Evolutionary conservation across 106 monocot species (phyloP).

Genomic region (Dendrobium officinale): DNA sequence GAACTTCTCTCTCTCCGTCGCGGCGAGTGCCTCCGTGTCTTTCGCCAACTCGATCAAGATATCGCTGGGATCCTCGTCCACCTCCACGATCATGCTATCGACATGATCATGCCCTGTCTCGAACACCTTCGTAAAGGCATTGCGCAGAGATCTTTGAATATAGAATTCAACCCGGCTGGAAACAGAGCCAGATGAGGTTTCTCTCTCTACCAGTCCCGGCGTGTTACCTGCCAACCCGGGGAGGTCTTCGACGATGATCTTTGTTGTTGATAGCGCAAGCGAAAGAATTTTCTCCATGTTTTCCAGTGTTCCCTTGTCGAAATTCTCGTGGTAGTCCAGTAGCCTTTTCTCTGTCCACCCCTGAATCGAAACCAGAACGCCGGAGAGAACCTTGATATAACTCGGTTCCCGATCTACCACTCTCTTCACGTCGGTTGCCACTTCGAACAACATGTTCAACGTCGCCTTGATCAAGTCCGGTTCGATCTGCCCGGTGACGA

Average conservation of each 20-base stretch:
- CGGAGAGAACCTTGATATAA: conserved; percentile 31
- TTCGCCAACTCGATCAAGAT: conserved; percentile 47
- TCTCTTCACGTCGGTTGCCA: conserved; percentile 29
- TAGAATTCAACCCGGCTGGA: conserved; percentile 32
- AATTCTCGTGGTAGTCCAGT: conserved; percentile 52
- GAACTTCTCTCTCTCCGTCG: conserved; percentile 55
- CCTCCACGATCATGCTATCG: conserved; percentile 49
- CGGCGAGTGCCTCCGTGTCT: conserved; percentile 62
- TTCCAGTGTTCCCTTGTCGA: conserved; percentile 20
- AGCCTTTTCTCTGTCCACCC: conserved; percentile 50
- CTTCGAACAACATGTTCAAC: conserved; percentile 26
- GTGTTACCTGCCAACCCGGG: conserved; percentile 12
- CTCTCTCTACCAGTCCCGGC: conserved; percentile 5
- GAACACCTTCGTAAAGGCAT: conserved; percentile 58
- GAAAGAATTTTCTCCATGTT: conserved; percentile 37
- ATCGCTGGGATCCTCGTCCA: conserved; percentile 44
- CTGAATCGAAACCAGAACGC: conserved; percentile 33
- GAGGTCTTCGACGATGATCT: conserved; percentile 34
- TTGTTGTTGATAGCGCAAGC: conserved; percentile 31
- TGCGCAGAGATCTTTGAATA: conserved; percentile 44
- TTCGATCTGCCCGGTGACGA: conserved; percentile 35
- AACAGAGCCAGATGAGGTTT: background rate
- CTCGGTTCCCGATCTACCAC: conserved; percentile 16
- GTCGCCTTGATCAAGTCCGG: conserved; percentile 42
- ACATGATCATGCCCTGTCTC: conserved; percentile 38